These are phyloP conservation scores for Platanthera zijinensis DNA, from an alignment of 106 monocot species.

Conservation along the genomic window DNA sequence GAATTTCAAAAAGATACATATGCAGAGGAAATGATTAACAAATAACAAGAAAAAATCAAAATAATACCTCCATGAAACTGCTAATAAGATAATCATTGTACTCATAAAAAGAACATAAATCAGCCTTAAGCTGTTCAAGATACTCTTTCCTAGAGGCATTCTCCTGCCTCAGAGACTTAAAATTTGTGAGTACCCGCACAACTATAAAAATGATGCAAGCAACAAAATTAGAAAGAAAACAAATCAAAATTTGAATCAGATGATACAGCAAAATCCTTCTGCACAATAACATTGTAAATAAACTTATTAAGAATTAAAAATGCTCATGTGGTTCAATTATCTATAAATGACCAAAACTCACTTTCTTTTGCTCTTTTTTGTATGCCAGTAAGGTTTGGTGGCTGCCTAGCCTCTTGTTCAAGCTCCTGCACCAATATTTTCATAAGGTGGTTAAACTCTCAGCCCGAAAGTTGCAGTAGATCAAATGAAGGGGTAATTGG, in stretches of 20 bases:
- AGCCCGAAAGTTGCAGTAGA: neutral
- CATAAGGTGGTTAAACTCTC: neutral
- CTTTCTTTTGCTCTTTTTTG: constrained; percentile 80
- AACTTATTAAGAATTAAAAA: neutral
- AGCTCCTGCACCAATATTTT: constrained; percentile 47
- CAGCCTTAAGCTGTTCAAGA: constrained; percentile 62
- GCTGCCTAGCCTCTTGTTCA: constrained; percentile 61
- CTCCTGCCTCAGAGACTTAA: constrained; percentile 65
- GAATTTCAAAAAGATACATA: neutral
- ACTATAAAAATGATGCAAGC: constrained; percentile 25
- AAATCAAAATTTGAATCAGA: neutral
- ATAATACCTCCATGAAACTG: constrained; percentile 61
- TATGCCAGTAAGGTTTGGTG: constrained; percentile 60
- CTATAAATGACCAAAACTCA: constrained; percentile 13
- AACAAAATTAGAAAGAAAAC: neutral
- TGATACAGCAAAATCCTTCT: neutral
- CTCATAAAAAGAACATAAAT: constrained; percentile 75
- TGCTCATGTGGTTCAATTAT: neutral
- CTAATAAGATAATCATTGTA: constrained; percentile 90
- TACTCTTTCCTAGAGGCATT: constrained; percentile 68
- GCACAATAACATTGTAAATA: neutral
- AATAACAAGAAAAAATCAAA: neutral
- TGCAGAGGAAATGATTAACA: neutral
- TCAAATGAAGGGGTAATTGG: neutral
- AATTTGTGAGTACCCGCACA: constrained; percentile 71